Conservation (phyloP, 352 stramenopile species). For the Saprolegnia diclina region DNA sequence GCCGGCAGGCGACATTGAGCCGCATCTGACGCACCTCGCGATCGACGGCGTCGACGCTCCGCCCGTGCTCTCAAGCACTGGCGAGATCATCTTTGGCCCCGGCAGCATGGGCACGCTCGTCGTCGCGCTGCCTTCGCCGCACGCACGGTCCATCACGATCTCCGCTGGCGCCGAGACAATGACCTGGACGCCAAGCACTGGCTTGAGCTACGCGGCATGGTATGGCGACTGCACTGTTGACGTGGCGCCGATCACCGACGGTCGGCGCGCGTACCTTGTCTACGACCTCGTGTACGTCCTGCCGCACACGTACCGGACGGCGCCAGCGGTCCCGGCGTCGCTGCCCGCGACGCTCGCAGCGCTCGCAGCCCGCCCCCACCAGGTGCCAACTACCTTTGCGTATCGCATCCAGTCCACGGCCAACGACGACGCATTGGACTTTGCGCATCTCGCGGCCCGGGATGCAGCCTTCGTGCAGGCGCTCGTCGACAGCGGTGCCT, state of each 20-base stretch:
- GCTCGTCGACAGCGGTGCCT: too few species aligned
- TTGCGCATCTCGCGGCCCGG: too few species aligned
- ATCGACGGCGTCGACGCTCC: background rate
- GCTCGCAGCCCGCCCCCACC: background rate
- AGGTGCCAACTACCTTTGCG: background rate
- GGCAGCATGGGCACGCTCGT: background rate
- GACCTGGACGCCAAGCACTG: background rate
- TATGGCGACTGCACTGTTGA: background rate
- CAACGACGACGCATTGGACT: too few species aligned
- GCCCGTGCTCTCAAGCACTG: background rate
- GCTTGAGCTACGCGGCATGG: background rate
- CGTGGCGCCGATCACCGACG: background rate
- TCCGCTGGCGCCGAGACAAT: background rate
- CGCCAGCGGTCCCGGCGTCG: background rate
- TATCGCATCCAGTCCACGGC: too few species aligned
- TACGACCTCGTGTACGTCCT: background rate
- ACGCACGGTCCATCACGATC: background rate
- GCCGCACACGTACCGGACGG: background rate
- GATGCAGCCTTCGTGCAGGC: too few species aligned
- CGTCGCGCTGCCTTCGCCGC: background rate
- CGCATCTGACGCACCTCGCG: background rate
- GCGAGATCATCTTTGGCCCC: background rate
- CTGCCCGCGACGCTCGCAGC: background rate
- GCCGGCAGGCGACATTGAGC: background rate
- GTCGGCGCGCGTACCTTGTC: background rate